Conservation (phyloP, 352 stramenopile species). For the Bremia lactucae region DNA sequence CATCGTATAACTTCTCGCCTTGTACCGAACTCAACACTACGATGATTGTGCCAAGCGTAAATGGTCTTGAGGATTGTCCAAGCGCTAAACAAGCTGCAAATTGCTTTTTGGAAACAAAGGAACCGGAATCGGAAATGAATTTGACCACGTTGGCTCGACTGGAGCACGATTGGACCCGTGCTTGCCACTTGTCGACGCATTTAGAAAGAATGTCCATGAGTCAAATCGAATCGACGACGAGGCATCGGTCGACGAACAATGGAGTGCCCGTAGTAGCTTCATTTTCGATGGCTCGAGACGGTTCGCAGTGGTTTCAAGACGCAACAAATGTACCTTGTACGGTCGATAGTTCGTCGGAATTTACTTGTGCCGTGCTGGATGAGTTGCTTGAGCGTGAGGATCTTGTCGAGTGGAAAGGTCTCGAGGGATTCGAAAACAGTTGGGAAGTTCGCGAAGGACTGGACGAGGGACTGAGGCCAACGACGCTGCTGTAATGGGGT, state of each 20-base stretch:
- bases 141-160: conserved; percentile 16
- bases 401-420: conserved; percentile 21
- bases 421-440: conserved; percentile 11
- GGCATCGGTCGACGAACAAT: conserved; percentile 3
- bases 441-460: conserved; percentile 17
- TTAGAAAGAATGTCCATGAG: conserved; percentile 62
- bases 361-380: conserved; percentile 20
- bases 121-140: conserved; percentile 14
- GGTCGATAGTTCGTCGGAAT: conserved; percentile 2
- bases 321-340: conserved; percentile 1
- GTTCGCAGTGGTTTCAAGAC: conserved; percentile 5
- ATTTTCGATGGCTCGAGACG: no score
- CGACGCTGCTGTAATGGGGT: conserved; percentile 24
- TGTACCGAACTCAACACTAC: no score
- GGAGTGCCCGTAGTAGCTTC: background rate
- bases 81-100: conserved; percentile 32
- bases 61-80: conserved; percentile 31
- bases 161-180: conserved; percentile 24
- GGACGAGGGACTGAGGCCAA: conserved; percentile 15
- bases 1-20: no score
- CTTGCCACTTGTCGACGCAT: conserved; percentile 41
- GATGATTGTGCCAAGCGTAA: conserved; percentile 21
- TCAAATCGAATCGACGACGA: conserved; percentile 12
- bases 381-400: conserved; percentile 21
- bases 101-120: conserved; percentile 10